Evolutionary conservation across 768 basidiomycete genomes (phyloP).

Genomic region (Tubosaeta sp.): DNA sequence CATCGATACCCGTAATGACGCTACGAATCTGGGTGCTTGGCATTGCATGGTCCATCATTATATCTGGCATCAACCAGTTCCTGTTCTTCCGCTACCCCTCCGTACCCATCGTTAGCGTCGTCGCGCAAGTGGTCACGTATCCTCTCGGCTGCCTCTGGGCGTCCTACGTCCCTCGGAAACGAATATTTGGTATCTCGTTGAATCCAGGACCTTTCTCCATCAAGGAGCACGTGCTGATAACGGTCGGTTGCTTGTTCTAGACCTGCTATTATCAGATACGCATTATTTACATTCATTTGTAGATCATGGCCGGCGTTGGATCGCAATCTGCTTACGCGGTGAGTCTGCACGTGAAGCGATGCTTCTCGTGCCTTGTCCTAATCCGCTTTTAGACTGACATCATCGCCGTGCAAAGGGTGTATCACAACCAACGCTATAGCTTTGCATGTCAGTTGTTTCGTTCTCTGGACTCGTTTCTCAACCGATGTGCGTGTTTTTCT

Average conservation of each 20-base stretch:
- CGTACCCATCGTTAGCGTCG: conserved; percentile 57
- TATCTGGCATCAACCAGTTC: conserved; percentile 68
- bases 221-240: conserved; percentile 71
- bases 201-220: conserved; percentile 77
- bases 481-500: neutral
- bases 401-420: conserved; percentile 71
- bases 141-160: conserved; percentile 63
- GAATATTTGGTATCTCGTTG: conserved; percentile 54
- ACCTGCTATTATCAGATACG: conserved; percentile 21
- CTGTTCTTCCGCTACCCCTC: conserved; percentile 75
- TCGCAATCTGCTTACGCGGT: conserved; percentile 60
- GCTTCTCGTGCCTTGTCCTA: neutral
- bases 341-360: conserved; percentile 14
- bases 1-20: conserved; percentile 55
- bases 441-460: conserved; percentile 47
- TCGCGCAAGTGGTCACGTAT: conserved; percentile 68
- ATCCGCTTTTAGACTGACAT: conserved; percentile 49
- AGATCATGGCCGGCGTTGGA: conserved; percentile 56
- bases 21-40: conserved; percentile 73
- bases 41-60: conserved; percentile 60
- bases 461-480: neutral
- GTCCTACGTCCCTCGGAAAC: conserved; percentile 47
- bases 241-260: conserved; percentile 37
- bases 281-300: conserved; percentile 25
- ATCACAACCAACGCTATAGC: conserved; percentile 59